Conservation (phyloP, 2,329 filamentous ascomycete genomes). For the Colletotrichum viniferum region DNA sequence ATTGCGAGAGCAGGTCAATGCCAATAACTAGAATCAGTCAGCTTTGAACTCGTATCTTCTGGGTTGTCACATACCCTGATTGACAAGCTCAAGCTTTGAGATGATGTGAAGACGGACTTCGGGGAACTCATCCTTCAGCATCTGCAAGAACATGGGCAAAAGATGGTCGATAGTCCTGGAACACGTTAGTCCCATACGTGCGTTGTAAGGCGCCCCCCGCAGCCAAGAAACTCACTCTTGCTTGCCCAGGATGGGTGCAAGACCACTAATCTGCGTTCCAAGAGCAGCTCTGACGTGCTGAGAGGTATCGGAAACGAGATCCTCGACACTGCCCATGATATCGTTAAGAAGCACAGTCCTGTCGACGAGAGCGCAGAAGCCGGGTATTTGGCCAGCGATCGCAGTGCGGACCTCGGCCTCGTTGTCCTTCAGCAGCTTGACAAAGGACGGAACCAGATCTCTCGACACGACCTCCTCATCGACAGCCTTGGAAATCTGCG, state of each 20-base stretch:
- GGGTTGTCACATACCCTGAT: constrained; percentile 70
- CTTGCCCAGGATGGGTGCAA: constrained; percentile 96
- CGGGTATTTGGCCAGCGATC: constrained; percentile 96
- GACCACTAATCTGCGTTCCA: constrained; percentile 94
- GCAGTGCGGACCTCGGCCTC: constrained; percentile 97
- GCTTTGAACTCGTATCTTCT: not conserved
- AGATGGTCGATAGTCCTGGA: constrained; percentile 90
- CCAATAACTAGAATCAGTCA: constrained; percentile 76
- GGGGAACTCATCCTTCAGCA: constrained; percentile 99
- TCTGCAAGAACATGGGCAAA: constrained; percentile 97
- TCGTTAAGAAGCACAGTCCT: constrained; percentile 88
- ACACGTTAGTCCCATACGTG: not conserved
- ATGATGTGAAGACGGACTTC: constrained; percentile 99
- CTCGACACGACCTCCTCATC: constrained; percentile 94
- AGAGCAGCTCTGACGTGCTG: constrained; percentile 96
- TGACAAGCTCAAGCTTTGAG: constrained; percentile 98
- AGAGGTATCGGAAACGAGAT: constrained; percentile 92
- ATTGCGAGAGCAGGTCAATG: constrained; percentile 95
- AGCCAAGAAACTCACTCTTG: constrained; percentile 77
- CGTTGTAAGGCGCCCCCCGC: not conserved
- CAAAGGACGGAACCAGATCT: constrained; percentile 94
- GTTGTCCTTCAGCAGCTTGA: constrained; percentile 96
- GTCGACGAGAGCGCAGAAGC: constrained; percentile 91
- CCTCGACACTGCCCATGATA: constrained; percentile 95
- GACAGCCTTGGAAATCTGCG: constrained; percentile 93